These are phyloP conservation scores for Vaccinium macrocarpon DNA, from an alignment of 148 eudicot species.

Conservation along the genomic window DNA sequence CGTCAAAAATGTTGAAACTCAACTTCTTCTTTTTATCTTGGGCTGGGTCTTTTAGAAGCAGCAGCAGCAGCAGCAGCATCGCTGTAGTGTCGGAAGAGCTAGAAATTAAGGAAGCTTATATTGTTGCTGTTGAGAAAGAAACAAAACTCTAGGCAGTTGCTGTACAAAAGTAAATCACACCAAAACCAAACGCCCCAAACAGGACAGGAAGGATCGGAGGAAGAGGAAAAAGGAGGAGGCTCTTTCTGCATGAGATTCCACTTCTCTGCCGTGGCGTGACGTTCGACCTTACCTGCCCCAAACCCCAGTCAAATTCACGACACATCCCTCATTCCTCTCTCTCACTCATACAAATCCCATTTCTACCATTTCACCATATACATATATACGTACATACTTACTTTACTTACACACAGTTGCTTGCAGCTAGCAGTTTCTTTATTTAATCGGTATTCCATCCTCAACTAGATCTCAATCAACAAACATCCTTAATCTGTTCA, in stretches of 20 bases:
- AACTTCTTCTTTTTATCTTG: background rate
- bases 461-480: background rate
- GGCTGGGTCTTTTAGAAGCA: background rate
- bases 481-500: background rate
- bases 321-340: background rate
- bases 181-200: background rate
- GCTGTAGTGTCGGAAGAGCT: background rate
- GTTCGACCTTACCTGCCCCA: background rate
- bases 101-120: background rate
- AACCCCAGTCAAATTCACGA: slow-evolving; percentile 13
- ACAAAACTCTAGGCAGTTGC: background rate
- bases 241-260: slow-evolving; percentile 14
- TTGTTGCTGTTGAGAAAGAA: background rate
- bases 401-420: background rate
- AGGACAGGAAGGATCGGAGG: background rate
- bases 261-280: background rate
- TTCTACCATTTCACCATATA: background rate
- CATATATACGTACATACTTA: too few relatives aligned
- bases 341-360: too few relatives aligned
- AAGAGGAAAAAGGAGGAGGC: slow-evolving; percentile 10
- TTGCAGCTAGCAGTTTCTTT: background rate
- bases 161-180: slow-evolving; percentile 7
- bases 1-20: background rate
- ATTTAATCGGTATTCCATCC: background rate
- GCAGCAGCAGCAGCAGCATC: background rate